Evolutionary conservation across 2,329 filamentous ascomycete species (phyloP).

Genomic region (Exophiala viscosa): DNA sequence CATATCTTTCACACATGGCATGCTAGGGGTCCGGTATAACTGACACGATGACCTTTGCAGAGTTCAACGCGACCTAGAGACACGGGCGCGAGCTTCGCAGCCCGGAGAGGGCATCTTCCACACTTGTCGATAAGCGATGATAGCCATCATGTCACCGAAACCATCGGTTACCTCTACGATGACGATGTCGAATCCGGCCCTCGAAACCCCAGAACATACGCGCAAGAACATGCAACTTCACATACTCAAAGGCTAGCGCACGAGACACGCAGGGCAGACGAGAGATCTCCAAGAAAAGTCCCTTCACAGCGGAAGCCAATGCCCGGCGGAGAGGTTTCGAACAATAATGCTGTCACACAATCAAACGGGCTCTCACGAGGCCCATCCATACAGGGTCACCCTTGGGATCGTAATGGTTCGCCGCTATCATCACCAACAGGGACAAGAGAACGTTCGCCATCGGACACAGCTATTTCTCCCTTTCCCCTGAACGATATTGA

Average conservation of each 20-base stretch:
- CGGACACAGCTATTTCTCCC: conserved; percentile 56
- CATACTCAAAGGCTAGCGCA: conserved; percentile 9
- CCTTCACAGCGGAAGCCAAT: conserved; percentile 19
- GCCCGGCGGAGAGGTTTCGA: conserved; percentile 17
- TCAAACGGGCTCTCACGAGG: conserved; percentile 34
- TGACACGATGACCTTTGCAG: conserved; percentile 30
- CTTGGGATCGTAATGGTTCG: conserved; percentile 48
- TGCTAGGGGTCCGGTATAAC: neutral
- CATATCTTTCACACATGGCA: too few species aligned
- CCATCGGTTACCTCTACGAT: conserved; percentile 86
- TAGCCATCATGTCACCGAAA: conserved; percentile 89
- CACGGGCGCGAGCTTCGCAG: conserved; percentile 46
- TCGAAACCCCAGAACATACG: conserved; percentile 3
- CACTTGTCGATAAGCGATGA: conserved; percentile 77
- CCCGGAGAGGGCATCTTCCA: conserved; percentile 56
- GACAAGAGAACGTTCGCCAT: conserved; percentile 51
- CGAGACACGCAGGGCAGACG: conserved; percentile 7
- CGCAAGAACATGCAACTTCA: conserved; percentile 4
- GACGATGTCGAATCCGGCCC: conserved; percentile 53
- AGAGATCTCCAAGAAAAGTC: conserved; percentile 7
- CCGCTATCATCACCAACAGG: conserved; percentile 55
- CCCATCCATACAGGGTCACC: conserved; percentile 30
- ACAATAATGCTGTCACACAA: conserved; percentile 14
- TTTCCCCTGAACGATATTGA: conserved; percentile 78
- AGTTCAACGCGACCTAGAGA: conserved; percentile 41